phyloP scores from a whole-genome alignment of 2,329 filamentous ascomycete genomes.

The Fusarium beomiforme region DNA sequence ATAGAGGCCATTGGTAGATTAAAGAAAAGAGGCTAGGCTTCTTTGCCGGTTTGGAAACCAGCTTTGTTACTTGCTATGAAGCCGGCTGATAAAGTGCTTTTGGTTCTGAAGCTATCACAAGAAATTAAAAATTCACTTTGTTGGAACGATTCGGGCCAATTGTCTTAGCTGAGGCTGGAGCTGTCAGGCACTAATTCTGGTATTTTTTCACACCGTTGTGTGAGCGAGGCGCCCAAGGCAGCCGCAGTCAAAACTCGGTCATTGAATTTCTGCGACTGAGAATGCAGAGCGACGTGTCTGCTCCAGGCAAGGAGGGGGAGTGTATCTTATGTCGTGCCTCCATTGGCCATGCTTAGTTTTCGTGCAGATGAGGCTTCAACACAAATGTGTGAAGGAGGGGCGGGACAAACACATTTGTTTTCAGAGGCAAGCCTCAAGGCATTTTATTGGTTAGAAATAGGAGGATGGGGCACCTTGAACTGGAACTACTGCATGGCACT shows the following conservation, averaged over 20 bases:
- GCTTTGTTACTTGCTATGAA: accelerated
- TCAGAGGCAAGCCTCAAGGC: accelerated
- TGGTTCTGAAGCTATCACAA: background rate
- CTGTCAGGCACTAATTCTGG: background rate
- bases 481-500: too few relatives aligned
- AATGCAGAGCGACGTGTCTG: background rate
- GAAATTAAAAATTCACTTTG: too few relatives aligned
- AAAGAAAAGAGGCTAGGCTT: accelerated
- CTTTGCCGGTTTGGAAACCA: background rate
- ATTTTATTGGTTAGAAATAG: background rate
- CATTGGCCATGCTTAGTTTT: background rate
- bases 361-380: background rate
- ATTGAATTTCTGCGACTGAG: accelerated
- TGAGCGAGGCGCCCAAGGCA: background rate
- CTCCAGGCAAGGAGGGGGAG: background rate
- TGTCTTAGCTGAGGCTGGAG: background rate
- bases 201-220: background rate
- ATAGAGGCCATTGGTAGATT: background rate
- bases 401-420: background rate
- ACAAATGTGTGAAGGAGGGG: background rate
- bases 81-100: accelerated
- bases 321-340: accelerated
- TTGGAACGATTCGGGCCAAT: background rate
- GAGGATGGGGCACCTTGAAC: too few relatives aligned
- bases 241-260: accelerated